Conservation (phyloP, 768 basidiomycete species). For the Kwoniella shandongensis region DNA sequence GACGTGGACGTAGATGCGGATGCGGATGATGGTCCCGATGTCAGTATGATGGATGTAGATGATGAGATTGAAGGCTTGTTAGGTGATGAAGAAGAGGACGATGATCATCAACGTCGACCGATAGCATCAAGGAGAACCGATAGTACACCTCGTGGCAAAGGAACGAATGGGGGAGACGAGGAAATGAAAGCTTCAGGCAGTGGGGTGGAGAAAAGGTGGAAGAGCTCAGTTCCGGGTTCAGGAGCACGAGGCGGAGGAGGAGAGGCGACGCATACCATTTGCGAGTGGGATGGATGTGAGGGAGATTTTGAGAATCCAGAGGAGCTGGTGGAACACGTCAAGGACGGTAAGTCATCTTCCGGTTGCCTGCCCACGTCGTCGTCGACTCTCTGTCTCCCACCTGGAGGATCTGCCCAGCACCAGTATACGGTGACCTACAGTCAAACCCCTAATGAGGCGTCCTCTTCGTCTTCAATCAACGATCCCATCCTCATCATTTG, state of each 20-base stretch:
- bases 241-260: conserved; percentile 1
- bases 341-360: conserved; percentile 62
- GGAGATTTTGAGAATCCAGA: conserved; percentile 69
- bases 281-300: conserved; percentile 82
- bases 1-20: no score
- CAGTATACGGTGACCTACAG: no score
- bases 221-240: not conserved
- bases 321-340: conserved; percentile 78
- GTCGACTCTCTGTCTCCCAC: not conserved
- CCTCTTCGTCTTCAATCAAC: no score
- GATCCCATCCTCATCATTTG: no score
- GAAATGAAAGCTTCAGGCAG: not conserved
- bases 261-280: conserved; percentile 45
- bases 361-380: no score
- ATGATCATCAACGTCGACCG: not conserved
- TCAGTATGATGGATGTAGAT: conserved; percentile 20
- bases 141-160: no score
- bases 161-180: not conserved
- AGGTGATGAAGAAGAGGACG: conserved; percentile 10
- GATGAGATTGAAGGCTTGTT: conserved; percentile 35
- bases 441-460: no score
- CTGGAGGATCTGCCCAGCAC: no score
- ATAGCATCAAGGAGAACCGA: not conserved
- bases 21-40: not conserved
- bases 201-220: conserved; percentile 1